These are phyloP conservation scores for Aspergillus taichungensis DNA, from an alignment of 495 filamentous ascomycete genomes.

Conservation along the genomic window DNA sequence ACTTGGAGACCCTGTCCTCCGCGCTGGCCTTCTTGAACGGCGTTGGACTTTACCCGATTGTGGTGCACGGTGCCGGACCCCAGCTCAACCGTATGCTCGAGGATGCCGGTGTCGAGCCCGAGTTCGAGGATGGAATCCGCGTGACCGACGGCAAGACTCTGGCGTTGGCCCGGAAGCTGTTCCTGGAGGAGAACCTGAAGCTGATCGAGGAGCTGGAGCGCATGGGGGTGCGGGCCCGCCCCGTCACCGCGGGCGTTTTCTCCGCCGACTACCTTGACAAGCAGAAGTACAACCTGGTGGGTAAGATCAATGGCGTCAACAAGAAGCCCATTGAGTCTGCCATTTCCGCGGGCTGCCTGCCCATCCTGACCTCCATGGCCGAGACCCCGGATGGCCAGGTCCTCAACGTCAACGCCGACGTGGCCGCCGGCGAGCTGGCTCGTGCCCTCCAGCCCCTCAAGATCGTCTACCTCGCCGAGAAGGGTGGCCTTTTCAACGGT, in stretches of 20 bases:
- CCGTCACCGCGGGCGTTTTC: conserved; percentile 90
- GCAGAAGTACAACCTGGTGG: conserved; percentile 89
- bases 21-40: conserved; percentile 89
- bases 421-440: conserved; percentile 89
- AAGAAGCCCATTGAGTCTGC: conserved; percentile 85
- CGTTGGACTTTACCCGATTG: conserved; percentile 91
- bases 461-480: conserved; percentile 97
- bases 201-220: conserved; percentile 85
- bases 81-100: conserved; percentile 93
- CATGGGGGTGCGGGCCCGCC: conserved; percentile 83
- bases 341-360: conserved; percentile 85
- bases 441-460: conserved; percentile 86
- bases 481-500: conserved; percentile 91
- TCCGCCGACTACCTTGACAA: conserved; percentile 91
- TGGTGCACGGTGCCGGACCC: conserved; percentile 93
- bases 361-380: conserved; percentile 94
- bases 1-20: conserved; percentile 79
- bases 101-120: conserved; percentile 84
- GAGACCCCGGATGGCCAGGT: conserved; percentile 91
- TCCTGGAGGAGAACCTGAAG: conserved; percentile 94
- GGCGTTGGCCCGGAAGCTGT: conserved; percentile 80
- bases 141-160: conserved; percentile 95
- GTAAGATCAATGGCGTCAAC: conserved; percentile 91
- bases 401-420: conserved; percentile 95
- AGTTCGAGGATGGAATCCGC: conserved; percentile 94